Evolutionary conservation across 1,139 yeast species (phyloP).

Genomic region (Protomyces arabidopsidicola): DNA sequence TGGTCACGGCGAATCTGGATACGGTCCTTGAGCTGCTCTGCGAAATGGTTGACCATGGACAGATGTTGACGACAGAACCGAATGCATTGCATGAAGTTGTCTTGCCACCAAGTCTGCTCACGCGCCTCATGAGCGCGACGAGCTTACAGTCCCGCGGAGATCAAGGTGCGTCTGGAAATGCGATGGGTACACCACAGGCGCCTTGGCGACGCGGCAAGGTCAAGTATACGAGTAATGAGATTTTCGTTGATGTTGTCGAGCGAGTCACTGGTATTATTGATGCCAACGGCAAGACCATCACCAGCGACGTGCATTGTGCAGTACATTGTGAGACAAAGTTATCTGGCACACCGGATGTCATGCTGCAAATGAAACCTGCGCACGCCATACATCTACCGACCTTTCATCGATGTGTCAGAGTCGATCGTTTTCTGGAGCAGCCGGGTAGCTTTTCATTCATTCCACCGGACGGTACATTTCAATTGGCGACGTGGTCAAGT

Average conservation of each 20-base stretch:
- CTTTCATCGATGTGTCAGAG: constrained; percentile 57
- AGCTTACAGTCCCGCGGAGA: constrained; percentile 31
- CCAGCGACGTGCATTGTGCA: not conserved
- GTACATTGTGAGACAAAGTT: constrained; percentile 13
- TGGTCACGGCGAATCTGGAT: constrained; percentile 62
- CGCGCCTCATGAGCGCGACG: constrained; percentile 34
- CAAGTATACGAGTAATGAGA: constrained; percentile 67
- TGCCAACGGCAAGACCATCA: constrained; percentile 2
- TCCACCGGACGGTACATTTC: constrained; percentile 83
- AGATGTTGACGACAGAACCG: constrained; percentile 66
- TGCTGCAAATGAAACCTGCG: constrained; percentile 52
- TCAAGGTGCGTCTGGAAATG: constrained; percentile 36
- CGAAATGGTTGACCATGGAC: constrained; percentile 73
- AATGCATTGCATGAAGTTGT: constrained; percentile 66
- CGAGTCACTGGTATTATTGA: constrained; percentile 7
- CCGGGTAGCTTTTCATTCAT: constrained; percentile 54
- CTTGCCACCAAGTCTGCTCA: constrained; percentile 47
- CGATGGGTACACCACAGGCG: constrained; percentile 31
- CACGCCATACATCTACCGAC: constrained; percentile 41
- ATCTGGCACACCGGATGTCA: constrained; percentile 68
- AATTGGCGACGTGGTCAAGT: constrained; percentile 45
- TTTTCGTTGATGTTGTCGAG: constrained; percentile 73
- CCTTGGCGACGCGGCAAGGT: constrained; percentile 75
- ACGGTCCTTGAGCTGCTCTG: constrained; percentile 56
- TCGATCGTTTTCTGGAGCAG: constrained; percentile 36